phyloP scores from a whole-genome alignment of 2,329 filamentous ascomycete genomes.

The Ophiostoma fasciatum region DNA sequence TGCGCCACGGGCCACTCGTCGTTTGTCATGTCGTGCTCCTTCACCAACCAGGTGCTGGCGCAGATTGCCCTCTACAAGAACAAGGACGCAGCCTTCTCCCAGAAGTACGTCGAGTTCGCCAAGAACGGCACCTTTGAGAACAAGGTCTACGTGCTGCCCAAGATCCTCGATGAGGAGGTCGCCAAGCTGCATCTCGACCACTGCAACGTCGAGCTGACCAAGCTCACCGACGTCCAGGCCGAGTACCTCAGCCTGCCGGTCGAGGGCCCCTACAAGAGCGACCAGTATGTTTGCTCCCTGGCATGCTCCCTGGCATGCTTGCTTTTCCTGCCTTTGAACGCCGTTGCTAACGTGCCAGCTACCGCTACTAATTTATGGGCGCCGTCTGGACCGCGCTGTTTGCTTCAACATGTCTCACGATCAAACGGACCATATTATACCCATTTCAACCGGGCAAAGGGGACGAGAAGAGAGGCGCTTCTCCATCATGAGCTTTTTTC shows the following conservation, averaged over 20 bases:
- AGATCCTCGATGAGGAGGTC: slow-evolving; percentile 98
- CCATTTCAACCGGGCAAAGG: slow-evolving; percentile 10
- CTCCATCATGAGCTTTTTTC: background rate
- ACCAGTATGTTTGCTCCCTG: slow-evolving; percentile 49
- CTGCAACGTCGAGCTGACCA: slow-evolving; percentile 87
- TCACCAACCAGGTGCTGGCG: slow-evolving; percentile 99
- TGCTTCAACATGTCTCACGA: slow-evolving; percentile 5
- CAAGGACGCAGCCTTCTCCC: slow-evolving; percentile 68
- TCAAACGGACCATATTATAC: slow-evolving; percentile 8
- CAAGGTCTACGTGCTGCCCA: slow-evolving; percentile 92
- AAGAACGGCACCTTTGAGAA: slow-evolving; percentile 79
- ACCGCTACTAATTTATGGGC: slow-evolving; percentile 66
- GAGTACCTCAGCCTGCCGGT: slow-evolving; percentile 82
- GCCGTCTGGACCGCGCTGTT: too few relatives aligned
- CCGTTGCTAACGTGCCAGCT: slow-evolving; percentile 27
- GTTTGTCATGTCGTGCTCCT: slow-evolving; percentile 99
- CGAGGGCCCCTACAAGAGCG: slow-evolving; percentile 91
- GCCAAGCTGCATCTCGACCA: slow-evolving; percentile 85
- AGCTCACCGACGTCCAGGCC: slow-evolving; percentile 71
- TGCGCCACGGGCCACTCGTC: slow-evolving; percentile 98
- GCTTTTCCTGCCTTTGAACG: background rate
- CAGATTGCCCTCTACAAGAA: slow-evolving; percentile 98
- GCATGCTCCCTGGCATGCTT: background rate
- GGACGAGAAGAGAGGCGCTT: slow-evolving; percentile 1
- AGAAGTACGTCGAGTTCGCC: slow-evolving; percentile 95